phyloP scores from a whole-genome alignment of 1,284 basidiomycete genomes.

The Gastroboletus turbinatus region DNA sequence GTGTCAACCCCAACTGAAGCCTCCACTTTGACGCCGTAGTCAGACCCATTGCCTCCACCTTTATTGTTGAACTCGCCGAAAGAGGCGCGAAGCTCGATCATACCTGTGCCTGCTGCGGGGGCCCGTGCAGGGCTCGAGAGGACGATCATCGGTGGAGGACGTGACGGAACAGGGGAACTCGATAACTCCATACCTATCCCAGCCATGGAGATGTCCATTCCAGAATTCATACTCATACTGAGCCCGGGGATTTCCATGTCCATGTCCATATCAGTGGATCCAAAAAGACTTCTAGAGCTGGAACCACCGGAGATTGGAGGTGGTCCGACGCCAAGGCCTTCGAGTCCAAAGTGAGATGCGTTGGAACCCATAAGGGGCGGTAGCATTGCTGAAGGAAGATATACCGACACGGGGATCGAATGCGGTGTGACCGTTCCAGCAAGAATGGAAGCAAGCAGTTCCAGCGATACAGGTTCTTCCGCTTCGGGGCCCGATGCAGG shows the following conservation, averaged over 20 bases:
- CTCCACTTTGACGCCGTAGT: slow-evolving; percentile 30
- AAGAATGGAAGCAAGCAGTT: slow-evolving; percentile 31
- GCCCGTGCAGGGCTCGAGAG: slow-evolving; percentile 23
- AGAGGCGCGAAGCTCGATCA: slow-evolving; percentile 30
- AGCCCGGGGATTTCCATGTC: slow-evolving; percentile 36
- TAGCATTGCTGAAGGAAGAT: slow-evolving; percentile 29
- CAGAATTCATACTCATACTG: slow-evolving; percentile 36
- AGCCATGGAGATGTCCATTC: slow-evolving; percentile 30
- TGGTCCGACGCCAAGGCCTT: slow-evolving; percentile 27
- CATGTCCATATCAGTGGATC: slow-evolving; percentile 36
- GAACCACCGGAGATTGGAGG: slow-evolving; percentile 27
- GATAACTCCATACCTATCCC: slow-evolving; percentile 28
- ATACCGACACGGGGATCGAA: slow-evolving; percentile 35
- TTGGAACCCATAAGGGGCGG: slow-evolving; percentile 22
- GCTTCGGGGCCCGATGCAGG: slow-evolving; percentile 48
- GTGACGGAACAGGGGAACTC: slow-evolving; percentile 26
- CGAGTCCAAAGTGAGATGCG: slow-evolving; percentile 30
- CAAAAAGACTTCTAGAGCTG: slow-evolving; percentile 31
- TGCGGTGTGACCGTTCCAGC: slow-evolving; percentile 31
- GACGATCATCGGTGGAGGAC: slow-evolving; percentile 30
- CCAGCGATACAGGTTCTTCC: slow-evolving; percentile 19
- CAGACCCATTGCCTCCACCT: slow-evolving; percentile 14
- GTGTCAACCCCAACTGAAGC: slow-evolving; percentile 28
- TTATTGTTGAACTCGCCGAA: slow-evolving; percentile 27
- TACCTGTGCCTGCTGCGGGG: slow-evolving; percentile 16